A percentile compares a stretch with the other conserved stretches of the same genome.
Evolutionary conservation across 176 grass and related monocot genomes (phyloP).

Genomic region (Ensete ventricosum): DNA sequence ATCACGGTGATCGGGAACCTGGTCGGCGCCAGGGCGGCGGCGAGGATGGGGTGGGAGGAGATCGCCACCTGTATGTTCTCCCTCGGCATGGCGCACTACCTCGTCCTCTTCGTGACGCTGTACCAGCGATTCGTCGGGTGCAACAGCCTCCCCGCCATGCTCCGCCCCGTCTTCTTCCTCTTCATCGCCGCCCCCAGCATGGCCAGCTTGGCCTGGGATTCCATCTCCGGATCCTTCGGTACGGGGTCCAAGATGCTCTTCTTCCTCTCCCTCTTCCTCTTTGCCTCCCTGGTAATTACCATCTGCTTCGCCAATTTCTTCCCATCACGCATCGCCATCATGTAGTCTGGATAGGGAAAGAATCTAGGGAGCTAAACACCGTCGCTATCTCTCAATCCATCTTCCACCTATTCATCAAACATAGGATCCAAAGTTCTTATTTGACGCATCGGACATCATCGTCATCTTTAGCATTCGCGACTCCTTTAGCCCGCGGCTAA

Average conservation of each 20-base stretch:
- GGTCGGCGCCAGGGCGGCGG: conserved; percentile 35
- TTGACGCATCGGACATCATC: no score
- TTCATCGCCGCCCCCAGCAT: conserved; percentile 55
- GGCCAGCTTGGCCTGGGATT: conserved; percentile 43
- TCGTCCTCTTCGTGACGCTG: conserved; percentile 68
- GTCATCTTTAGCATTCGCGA: no score
- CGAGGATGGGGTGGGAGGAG: conserved; percentile 44
- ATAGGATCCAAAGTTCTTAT: no score
- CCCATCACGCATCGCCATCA: background rate
- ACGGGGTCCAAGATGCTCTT: conserved; percentile 43
- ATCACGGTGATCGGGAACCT: conserved; percentile 63
- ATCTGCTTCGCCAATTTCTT: background rate
- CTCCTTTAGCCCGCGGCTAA: no score
- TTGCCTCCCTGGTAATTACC: conserved; percentile 35
- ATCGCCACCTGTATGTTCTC: conserved; percentile 41
- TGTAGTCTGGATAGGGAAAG: no score
- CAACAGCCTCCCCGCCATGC: conserved; percentile 40
- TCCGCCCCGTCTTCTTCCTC: conserved; percentile 80
- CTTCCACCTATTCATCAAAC: no score
- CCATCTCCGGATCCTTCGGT: conserved; percentile 42
- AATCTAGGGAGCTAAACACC: no score
- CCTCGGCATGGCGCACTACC: conserved; percentile 54
- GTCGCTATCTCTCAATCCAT: no score
- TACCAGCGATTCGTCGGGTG: conserved; percentile 59
- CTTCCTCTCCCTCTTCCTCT: conserved; percentile 67